Conservation (phyloP, 352 stramenopile species). For the Phytophthora ramorum region DNA sequence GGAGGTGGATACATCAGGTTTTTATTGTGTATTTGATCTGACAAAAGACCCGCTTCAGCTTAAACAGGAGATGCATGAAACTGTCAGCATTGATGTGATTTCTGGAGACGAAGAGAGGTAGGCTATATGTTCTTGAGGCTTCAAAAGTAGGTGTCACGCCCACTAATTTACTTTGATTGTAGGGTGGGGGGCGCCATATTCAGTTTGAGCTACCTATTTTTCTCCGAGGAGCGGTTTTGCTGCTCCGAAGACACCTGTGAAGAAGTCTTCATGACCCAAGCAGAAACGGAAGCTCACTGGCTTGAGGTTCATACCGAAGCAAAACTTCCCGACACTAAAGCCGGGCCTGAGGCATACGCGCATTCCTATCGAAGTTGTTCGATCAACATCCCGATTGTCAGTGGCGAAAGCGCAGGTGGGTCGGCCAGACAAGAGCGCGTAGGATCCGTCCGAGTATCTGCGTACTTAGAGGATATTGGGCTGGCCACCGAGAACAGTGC, state of each 20-base stretch:
- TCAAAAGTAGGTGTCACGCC: neutral
- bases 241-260: constrained; percentile 49
- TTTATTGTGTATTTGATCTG: constrained; percentile 60
- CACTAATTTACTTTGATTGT: constrained; percentile 3
- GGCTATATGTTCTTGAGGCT: neutral
- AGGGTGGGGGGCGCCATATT: constrained; percentile 59
- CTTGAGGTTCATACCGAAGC: constrained; percentile 38
- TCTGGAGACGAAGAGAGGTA: constrained; percentile 32
- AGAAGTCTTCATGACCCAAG: constrained; percentile 38
- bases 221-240: constrained; percentile 57
- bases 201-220: constrained; percentile 81
- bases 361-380: constrained; percentile 56
- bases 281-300: constrained; percentile 47
- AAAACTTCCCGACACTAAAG: constrained; percentile 13
- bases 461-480: constrained; percentile 50
- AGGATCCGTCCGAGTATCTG: constrained; percentile 41
- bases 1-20: constrained; percentile 40
- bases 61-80: constrained; percentile 56
- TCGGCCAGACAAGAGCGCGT: constrained; percentile 17
- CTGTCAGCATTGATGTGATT: constrained; percentile 50
- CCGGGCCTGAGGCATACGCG: constrained; percentile 24
- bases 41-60: constrained; percentile 39
- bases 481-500: constrained; percentile 5
- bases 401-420: constrained; percentile 4
- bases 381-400: constrained; percentile 65